Conservation (phyloP, 108 stramenopile genomes). For the Chaetoceros tenuissimus region DNA sequence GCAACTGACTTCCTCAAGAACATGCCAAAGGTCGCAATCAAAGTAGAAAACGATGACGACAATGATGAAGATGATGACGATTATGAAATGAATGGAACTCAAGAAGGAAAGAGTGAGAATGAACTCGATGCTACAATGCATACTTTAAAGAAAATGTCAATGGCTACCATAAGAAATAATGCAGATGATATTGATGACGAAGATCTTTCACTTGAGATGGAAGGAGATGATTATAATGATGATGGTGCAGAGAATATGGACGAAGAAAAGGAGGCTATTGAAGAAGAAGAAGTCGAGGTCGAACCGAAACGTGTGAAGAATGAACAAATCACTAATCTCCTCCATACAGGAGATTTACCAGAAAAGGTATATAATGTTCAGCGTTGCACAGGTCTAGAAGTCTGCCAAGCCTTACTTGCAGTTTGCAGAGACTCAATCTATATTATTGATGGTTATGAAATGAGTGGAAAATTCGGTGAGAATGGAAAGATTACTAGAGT, state of each 20-base stretch:
- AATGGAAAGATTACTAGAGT: slow-evolving; percentile 74
- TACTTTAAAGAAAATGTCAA: slow-evolving; percentile 4
- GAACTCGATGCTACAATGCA: background rate
- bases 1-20: background rate
- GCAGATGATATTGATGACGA: slow-evolving; percentile 13
- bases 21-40: background rate
- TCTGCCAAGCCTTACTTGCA: slow-evolving; percentile 70
- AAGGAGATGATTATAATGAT: background rate
- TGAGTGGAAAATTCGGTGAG: slow-evolving; percentile 69
- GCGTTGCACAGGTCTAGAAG: slow-evolving; percentile 85
- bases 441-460: slow-evolving; percentile 85
- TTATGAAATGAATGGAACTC: background rate
- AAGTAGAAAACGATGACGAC: background rate
- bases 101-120: background rate
- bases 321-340: slow-evolving; percentile 75
- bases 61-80: background rate
- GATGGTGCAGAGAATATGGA: slow-evolving; percentile 7
- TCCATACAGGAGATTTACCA: slow-evolving; percentile 80
- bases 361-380: slow-evolving; percentile 79
- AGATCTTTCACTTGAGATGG: slow-evolving; percentile 6
- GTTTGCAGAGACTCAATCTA: slow-evolving; percentile 78
- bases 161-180: background rate
- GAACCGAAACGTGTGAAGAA: slow-evolving; percentile 38
- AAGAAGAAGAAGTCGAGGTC: slow-evolving; percentile 31
- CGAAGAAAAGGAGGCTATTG: slow-evolving; percentile 17